Evolutionary conservation across 306 rosid genomes (phyloP), one percentile per base, ranked within the genome.

Genomic region (Prunus fruticosa): DNA sequence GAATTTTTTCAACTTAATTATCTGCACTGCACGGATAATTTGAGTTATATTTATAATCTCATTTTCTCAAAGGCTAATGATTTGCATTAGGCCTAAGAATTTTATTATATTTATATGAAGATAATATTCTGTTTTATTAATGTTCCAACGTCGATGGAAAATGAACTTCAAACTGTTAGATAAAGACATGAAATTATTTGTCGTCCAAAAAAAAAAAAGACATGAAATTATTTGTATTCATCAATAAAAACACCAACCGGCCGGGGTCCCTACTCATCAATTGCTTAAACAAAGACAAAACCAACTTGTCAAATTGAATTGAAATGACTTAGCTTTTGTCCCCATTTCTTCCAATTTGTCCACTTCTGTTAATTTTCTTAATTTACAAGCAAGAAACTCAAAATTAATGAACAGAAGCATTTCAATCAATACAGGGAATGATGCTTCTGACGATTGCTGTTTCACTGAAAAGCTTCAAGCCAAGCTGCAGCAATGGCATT

Each of bases 361-460:
- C 15, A 52, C 52, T 13, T 49, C 16, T 49, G 57, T 6, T 18
- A 52, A 52, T 3, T 18, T 16, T 15, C 5, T 52, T 15, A 12
- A 5, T 52, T 52, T 6, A 34, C 43, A 34, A 34, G 8, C 8
- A 6, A 6, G 20, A 18, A 15, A 15, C 7, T 52, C 20, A 18
- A 3, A 16, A 3, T 52, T 5, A 18, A 52, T 49, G 13, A 49
- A 49, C 11, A 5, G 8, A 52, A 12, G 9, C 15, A 5, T 12
- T 6, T 52, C 19, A 18, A 16, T 53, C 23, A 6, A 41, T 11
- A 16, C 87, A 87, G 91, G 97, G 96, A 52, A 74, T 90, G 86
- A 75, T 74, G 78, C 86, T 90, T 30, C 82, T 92, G 64, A 87
- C 89, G 15, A 69, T 86, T 34, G 87, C 95, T 25, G 87, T 85